Percentiles rank a stretch among this genome's conserved stretches.
phyloP scores from a whole-genome alignment of 768 basidiomycete species.

The Auricularia sp. region DNA sequence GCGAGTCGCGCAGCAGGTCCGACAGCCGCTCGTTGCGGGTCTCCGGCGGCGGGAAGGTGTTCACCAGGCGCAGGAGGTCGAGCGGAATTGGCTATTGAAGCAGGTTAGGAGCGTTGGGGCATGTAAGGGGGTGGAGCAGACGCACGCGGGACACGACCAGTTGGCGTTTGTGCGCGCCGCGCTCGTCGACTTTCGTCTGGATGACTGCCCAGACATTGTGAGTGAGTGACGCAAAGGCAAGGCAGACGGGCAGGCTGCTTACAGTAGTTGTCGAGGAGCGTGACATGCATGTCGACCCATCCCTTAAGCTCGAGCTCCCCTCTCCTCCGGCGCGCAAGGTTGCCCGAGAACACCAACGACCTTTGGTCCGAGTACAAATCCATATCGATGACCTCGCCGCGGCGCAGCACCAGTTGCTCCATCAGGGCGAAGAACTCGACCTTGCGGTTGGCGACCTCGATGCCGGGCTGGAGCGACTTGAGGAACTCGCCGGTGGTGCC shows the following conservation, averaged over 20 bases:
- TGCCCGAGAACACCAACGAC: conserved; percentile 56
- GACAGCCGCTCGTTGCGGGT: conserved; percentile 49
- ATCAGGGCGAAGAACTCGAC: conserved; percentile 79
- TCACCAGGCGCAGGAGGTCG: conserved; percentile 62
- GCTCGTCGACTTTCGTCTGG: conserved; percentile 33
- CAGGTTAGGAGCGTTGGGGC: background rate
- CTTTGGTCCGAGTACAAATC: conserved; percentile 70
- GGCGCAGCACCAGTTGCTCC: conserved; percentile 63
- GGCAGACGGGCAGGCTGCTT: conserved; percentile 15
- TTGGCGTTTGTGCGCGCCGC: conserved; percentile 34
- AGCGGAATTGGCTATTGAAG: conserved; percentile 60
- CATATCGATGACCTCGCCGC: conserved; percentile 79
- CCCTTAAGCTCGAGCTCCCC: conserved; percentile 50
- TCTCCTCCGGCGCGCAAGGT: conserved; percentile 48
- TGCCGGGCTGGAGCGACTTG: conserved; percentile 82
- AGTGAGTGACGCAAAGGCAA: conserved; percentile 16
- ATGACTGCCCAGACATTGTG: conserved; percentile 35
- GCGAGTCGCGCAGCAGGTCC: conserved; percentile 13
- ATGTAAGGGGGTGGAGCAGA: too few relatives aligned
- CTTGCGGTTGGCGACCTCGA: conserved; percentile 81
- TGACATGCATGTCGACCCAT: conserved; percentile 61
- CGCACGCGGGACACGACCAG: conserved; percentile 56
- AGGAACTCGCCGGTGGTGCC: conserved; percentile 60
- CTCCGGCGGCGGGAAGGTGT: conserved; percentile 51
- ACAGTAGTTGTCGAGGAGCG: conserved; percentile 72